Evolutionary conservation across 108 stramenopile genomes (phyloP).

Genomic region (Craspedostauros australis): DNA sequence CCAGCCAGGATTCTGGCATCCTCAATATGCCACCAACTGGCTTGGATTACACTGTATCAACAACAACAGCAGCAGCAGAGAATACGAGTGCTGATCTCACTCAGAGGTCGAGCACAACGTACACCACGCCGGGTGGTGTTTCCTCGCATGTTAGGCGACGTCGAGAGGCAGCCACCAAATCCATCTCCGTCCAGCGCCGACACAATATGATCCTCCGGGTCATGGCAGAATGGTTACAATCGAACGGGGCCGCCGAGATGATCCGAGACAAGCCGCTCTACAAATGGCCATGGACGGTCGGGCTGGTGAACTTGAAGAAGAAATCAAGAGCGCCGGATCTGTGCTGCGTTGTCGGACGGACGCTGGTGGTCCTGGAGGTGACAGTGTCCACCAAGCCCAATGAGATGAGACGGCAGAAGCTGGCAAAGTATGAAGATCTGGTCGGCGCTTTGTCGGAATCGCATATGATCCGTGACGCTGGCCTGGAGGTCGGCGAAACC

Average conservation of each 20-base stretch:
- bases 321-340: constrained; percentile 42
- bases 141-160: constrained; percentile 7
- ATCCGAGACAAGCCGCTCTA: constrained; percentile 34
- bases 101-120: neutral
- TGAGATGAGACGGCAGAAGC: constrained; percentile 1
- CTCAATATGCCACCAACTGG: neutral
- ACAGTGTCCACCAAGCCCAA: constrained; percentile 15
- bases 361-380: constrained; percentile 27
- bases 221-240: constrained; percentile 27
- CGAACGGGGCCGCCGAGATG: constrained; percentile 13
- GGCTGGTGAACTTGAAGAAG: constrained; percentile 7
- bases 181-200: constrained; percentile 15
- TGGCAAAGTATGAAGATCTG: constrained; percentile 21
- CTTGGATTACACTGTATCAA: neutral
- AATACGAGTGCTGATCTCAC: neutral
- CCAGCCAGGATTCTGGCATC: neutral
- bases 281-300: constrained; percentile 21
- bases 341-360: constrained; percentile 14
- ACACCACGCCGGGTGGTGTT: neutral
- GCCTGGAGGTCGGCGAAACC: constrained; percentile 1
- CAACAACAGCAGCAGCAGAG: neutral
- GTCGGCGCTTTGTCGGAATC: neutral
- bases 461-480: neutral
- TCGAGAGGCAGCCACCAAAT: constrained; percentile 6
- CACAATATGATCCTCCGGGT: constrained; percentile 31